phyloP scores from a whole-genome alignment of 441 rosid species.

The Eruca vesicaria region DNA sequence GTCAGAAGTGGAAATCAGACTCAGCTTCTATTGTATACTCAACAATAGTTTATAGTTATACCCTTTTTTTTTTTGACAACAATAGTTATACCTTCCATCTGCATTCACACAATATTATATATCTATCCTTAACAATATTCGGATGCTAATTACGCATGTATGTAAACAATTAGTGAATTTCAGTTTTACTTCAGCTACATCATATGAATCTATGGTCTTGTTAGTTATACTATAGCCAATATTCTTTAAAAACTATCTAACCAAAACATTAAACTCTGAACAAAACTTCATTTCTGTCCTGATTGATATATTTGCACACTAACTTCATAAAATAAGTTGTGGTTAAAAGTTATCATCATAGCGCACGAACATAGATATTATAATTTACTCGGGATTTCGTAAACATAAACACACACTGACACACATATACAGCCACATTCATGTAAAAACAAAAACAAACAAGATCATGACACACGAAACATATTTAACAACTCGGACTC shows the following conservation, averaged over 20 bases:
- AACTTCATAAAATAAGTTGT: not conserved
- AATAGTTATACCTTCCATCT: no score
- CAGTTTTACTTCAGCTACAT: not conserved
- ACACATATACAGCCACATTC: conserved; percentile 19
- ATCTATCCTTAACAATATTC: no score
- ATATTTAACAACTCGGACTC: not conserved
- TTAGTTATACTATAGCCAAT: not conserved
- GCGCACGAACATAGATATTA: not conserved
- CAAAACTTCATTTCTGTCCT: not conserved
- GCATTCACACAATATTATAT: no score
- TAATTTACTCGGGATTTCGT: not conserved
- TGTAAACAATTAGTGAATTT: not conserved
- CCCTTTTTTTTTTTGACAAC: no score
- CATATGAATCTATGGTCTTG: not conserved
- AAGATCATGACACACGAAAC: conserved; percentile 6
- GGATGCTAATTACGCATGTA: not conserved
- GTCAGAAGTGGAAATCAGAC: conserved; percentile 74
- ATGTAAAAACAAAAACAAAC: not conserved
- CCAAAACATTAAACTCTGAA: not conserved
- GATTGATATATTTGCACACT: not conserved
- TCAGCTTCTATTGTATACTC: conserved; percentile 44
- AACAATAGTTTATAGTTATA: no score
- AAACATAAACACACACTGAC: conserved; percentile 13
- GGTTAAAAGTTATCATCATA: not conserved
- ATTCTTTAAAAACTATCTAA: not conserved